Percentiles rank a stretch among this genome's conserved stretches.
phyloP scores from a whole-genome alignment of 1,139 yeast species.

The Debaryomycetaceae sp. region DNA sequence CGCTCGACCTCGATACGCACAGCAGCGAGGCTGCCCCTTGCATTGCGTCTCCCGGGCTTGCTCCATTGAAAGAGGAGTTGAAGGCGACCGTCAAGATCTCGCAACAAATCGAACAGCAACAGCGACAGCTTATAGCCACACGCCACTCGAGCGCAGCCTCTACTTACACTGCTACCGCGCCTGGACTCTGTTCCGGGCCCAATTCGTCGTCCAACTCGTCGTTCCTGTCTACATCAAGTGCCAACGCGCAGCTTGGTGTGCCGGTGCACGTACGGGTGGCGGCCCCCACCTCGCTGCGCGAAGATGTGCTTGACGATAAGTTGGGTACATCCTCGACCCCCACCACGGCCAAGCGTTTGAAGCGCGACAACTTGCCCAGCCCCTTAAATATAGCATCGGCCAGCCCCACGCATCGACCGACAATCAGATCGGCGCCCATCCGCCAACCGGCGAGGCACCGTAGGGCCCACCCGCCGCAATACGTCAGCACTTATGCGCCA shows the following conservation, averaged over 20 bases:
- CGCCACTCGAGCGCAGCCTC: slow-evolving; percentile 16
- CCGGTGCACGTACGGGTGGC: slow-evolving; percentile 4
- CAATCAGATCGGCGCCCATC: slow-evolving; percentile 44
- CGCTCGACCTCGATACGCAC: slow-evolving; percentile 14
- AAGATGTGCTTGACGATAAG: slow-evolving; percentile 12
- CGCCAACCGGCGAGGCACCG: slow-evolving; percentile 14
- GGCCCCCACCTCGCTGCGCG: background rate
- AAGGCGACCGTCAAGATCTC: slow-evolving; percentile 42
- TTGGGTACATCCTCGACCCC: slow-evolving; percentile 17
- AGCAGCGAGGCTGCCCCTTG: slow-evolving; percentile 28
- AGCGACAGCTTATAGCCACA: slow-evolving; percentile 42
- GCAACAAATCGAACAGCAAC: slow-evolving; percentile 46
- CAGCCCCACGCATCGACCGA: slow-evolving; percentile 17
- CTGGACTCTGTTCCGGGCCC: background rate
- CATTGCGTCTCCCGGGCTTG: slow-evolving; percentile 46
- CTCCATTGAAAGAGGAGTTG: slow-evolving; percentile 44
- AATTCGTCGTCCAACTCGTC: slow-evolving; percentile 9
- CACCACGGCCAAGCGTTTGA: slow-evolving; percentile 31
- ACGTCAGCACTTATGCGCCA: slow-evolving; percentile 4
- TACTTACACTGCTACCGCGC: background rate
- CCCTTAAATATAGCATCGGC: slow-evolving; percentile 31
- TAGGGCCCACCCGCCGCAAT: slow-evolving; percentile 6
- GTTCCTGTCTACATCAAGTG: slow-evolving; percentile 7
- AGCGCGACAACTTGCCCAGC: slow-evolving; percentile 42
- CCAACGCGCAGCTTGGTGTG: slow-evolving; percentile 4